Evolutionary conservation across 805 yeast genomes (phyloP).

Genomic region (Metschnikowia gelsemii): DNA sequence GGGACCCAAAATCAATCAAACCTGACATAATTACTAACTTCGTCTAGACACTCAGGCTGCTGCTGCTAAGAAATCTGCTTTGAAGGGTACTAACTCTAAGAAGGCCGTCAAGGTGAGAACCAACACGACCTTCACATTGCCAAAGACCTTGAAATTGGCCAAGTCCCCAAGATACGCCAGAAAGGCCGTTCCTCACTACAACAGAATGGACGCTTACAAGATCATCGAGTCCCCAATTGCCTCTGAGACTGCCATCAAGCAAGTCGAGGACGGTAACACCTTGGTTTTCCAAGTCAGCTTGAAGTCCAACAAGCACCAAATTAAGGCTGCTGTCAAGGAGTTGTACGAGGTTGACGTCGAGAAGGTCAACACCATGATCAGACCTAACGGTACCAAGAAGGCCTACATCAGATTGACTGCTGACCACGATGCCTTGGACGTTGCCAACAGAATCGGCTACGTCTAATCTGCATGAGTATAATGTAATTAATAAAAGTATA

Average conservation of each 20-base stretch:
- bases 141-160: conserved; percentile 93
- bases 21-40: conserved; percentile 23
- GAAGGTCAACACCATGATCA: conserved; percentile 93
- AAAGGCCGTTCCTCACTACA: conserved; percentile 96
- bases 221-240: conserved; percentile 92
- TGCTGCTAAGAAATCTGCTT: conserved; percentile 98
- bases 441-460: conserved; percentile 99
- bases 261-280: conserved; percentile 99
- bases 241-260: conserved; percentile 98
- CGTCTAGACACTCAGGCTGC: conserved; percentile 69
- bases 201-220: conserved; percentile 95
- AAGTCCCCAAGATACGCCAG: conserved; percentile 94
- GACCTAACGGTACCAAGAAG: conserved; percentile 99
- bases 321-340: conserved; percentile 97
- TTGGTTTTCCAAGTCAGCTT: conserved; percentile 97
- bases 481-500: conserved; percentile 22
- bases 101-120: conserved; percentile 94
- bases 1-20: background rate
- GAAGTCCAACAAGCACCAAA: conserved; percentile 97
- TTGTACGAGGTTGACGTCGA: conserved; percentile 94
- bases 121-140: conserved; percentile 91
- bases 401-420: conserved; percentile 99
- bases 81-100: conserved; percentile 92
- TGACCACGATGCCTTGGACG: conserved; percentile 98
- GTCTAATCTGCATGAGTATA: conserved; percentile 51